Conservation (phyloP, 805 yeast genomes). For the Ogataea pini region DNA sequence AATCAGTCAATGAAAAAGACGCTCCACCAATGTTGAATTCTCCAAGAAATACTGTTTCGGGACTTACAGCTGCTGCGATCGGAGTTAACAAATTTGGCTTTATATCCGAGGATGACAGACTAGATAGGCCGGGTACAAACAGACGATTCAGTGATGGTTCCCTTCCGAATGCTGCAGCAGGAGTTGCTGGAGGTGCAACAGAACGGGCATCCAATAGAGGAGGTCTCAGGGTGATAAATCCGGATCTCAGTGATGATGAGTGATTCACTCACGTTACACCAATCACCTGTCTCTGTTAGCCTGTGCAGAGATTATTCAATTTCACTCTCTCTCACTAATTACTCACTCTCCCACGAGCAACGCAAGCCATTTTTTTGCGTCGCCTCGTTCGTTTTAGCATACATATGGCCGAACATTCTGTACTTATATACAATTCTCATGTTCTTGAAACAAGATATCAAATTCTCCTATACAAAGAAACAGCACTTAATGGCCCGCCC, state of each 20-base stretch:
- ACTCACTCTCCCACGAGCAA: too few relatives aligned
- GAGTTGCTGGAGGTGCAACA: conserved; percentile 13
- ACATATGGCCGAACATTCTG: neutral
- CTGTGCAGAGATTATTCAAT: too few relatives aligned
- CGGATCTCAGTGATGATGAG: conserved; percentile 31
- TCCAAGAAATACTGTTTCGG: conserved; percentile 13
- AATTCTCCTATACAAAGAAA: neutral
- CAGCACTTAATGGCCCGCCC: conserved; percentile 83
- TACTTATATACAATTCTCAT: neutral
- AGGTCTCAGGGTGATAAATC: conserved; percentile 37
- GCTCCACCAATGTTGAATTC: conserved; percentile 14
- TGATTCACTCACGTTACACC: neutral
- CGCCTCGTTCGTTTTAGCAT: neutral
- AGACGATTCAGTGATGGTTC: conserved; percentile 39
- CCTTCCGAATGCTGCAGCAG: conserved; percentile 37
- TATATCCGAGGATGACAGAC: conserved; percentile 25
- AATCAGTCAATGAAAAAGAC: conserved; percentile 11
- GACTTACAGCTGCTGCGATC: conserved; percentile 14
- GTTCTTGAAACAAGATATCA: neutral
- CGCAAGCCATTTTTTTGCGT: too few relatives aligned
- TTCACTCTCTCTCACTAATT: too few relatives aligned
- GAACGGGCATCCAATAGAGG: conserved; percentile 11
- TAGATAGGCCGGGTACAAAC: conserved; percentile 26
- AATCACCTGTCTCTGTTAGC: neutral
- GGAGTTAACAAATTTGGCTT: conserved; percentile 27